Conservation (phyloP, 2,329 filamentous ascomycete species). For the Furcasterigmium furcatum region DNA sequence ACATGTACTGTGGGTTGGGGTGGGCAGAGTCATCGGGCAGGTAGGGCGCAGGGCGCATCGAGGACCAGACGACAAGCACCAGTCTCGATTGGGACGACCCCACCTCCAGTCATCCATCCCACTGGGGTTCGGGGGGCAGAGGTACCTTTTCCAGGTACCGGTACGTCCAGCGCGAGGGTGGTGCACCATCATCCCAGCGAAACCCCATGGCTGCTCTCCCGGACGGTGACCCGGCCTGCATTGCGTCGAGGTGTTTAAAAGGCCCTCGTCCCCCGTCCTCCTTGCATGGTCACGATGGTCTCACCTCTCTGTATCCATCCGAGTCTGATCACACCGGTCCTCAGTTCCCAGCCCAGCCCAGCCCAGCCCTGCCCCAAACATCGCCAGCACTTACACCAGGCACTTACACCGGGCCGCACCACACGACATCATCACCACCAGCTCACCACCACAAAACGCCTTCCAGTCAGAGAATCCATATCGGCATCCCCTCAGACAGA, state of each 20-base stretch:
- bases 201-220: slow-evolving; percentile 3
- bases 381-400: too few relatives aligned
- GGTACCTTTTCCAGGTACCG: slow-evolving; percentile 10
- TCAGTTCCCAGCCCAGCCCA: too few relatives aligned
- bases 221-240: background rate
- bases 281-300: background rate
- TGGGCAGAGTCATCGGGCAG: background rate
- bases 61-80: background rate
- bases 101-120: background rate
- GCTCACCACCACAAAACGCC: too few relatives aligned
- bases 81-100: background rate
- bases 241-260: background rate
- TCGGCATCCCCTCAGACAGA: too few relatives aligned
- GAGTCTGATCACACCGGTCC: too few relatives aligned
- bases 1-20: background rate
- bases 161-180: slow-evolving; percentile 4
- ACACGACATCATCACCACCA: too few relatives aligned
- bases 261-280: background rate
- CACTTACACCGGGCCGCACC: too few relatives aligned
- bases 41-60: background rate
- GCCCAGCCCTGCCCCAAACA: too few relatives aligned
- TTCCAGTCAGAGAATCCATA: too few relatives aligned
- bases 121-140: too few relatives aligned
- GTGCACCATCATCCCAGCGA: background rate
- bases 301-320: too few relatives aligned